Percentiles rank a stretch among this genome's conserved stretches.
Evolutionary conservation across 2,329 filamentous ascomycete genomes (phyloP).

Genomic region (Neocatenulostroma microsporum): DNA sequence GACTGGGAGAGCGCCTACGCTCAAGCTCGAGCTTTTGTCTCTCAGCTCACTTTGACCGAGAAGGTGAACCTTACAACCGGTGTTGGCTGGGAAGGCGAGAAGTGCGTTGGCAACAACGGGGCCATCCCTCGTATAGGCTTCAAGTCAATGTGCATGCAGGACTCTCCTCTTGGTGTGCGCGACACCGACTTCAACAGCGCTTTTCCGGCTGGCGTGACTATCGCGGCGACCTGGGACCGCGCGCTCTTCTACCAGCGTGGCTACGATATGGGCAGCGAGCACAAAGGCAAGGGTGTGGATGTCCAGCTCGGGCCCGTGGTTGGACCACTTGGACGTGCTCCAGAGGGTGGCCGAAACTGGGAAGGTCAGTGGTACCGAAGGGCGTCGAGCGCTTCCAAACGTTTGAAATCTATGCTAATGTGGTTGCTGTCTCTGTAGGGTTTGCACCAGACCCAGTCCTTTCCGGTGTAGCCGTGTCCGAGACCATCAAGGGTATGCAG

Average conservation of each 20-base stretch:
- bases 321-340: slow-evolving; percentile 59
- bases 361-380: too few species aligned
- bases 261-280: slow-evolving; percentile 66
- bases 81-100: slow-evolving; percentile 64
- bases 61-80: slow-evolving; percentile 96
- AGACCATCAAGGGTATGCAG: slow-evolving; percentile 73
- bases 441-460: slow-evolving; percentile 68
- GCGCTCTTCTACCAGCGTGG: slow-evolving; percentile 61
- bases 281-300: slow-evolving; percentile 66
- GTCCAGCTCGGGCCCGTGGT: slow-evolving; percentile 70
- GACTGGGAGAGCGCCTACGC: slow-evolving; percentile 68
- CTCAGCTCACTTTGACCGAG: slow-evolving; percentile 71
- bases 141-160: slow-evolving; percentile 73
- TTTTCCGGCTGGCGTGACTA: slow-evolving; percentile 69
- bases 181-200: slow-evolving; percentile 72
- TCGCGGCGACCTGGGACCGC: slow-evolving; percentile 77
- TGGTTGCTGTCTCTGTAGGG: slow-evolving; percentile 19
- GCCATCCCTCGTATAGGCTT: slow-evolving; percentile 63
- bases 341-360: slow-evolving; percentile 51
- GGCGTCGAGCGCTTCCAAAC: neutral
- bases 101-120: slow-evolving; percentile 69
- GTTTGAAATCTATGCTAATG: neutral
- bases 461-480: slow-evolving; percentile 62
- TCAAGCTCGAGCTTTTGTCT: slow-evolving; percentile 71
- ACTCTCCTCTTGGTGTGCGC: slow-evolving; percentile 73